These are phyloP conservation scores for Elaeis oleifera DNA, from an alignment of 202 grass and related monocot genomes.

Conservation along the genomic window DNA sequence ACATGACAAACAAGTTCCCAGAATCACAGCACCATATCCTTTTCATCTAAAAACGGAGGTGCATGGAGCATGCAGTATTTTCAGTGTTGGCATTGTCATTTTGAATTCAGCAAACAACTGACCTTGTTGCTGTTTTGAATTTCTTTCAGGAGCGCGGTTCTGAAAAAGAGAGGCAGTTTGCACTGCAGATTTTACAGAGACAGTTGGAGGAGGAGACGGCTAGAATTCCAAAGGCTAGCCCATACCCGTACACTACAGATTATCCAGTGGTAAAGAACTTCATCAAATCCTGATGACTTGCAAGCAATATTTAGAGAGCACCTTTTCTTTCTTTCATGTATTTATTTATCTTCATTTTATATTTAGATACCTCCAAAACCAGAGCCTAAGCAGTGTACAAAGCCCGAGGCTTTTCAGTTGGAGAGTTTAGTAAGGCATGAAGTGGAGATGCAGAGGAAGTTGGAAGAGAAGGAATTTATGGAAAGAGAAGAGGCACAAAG, in stretches of 20 bases:
- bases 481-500: slow-evolving; percentile 58
- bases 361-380: slow-evolving; percentile 76
- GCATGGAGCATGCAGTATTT: slow-evolving; percentile 14
- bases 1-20: slow-evolving; percentile 44
- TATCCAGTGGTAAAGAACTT: slow-evolving; percentile 65
- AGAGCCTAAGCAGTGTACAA: slow-evolving; percentile 75
- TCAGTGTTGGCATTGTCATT: not conserved
- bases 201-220: slow-evolving; percentile 69
- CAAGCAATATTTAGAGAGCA: too few species aligned
- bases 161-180: slow-evolving; percentile 62
- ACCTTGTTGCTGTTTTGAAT: slow-evolving; percentile 15
- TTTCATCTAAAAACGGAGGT: slow-evolving; percentile 91
- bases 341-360: slow-evolving; percentile 11
- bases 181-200: slow-evolving; percentile 48
- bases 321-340: not conserved
- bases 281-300: not conserved
- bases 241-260: slow-evolving; percentile 95
- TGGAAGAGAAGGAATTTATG: slow-evolving; percentile 53
- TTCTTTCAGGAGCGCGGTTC: slow-evolving; percentile 63
- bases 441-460: slow-evolving; percentile 47
- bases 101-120: slow-evolving; percentile 1
- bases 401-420: slow-evolving; percentile 75
- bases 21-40: slow-evolving; percentile 61
- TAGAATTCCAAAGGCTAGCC: slow-evolving; percentile 62
- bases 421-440: slow-evolving; percentile 84